phyloP scores from a whole-genome alignment of 2,329 filamentous ascomycete species.

The Botryotinia convoluta region DNA sequence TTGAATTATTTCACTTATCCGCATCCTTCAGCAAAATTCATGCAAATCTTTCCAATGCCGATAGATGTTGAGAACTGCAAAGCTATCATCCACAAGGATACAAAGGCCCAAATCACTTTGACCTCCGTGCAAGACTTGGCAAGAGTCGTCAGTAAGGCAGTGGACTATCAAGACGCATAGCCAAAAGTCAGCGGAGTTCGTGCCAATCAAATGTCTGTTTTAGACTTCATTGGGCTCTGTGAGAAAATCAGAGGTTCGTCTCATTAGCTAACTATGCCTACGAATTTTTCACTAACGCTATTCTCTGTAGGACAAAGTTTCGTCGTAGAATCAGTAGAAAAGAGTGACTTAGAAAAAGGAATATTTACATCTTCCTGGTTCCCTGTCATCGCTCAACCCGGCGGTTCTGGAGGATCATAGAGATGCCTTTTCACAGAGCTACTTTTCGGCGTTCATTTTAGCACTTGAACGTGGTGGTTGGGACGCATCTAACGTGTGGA shows the following conservation, averaged over 20 bases:
- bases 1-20: constrained; percentile 48
- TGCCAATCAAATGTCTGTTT: constrained; percentile 10
- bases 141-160: constrained; percentile 36
- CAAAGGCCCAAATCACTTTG: constrained; percentile 44
- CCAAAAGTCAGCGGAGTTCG: constrained; percentile 32
- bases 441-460: constrained; percentile 44
- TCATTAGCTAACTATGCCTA: neutral
- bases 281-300: constrained; percentile 21
- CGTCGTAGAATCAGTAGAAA: constrained; percentile 45
- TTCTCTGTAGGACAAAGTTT: constrained; percentile 38
- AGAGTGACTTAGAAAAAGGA: constrained; percentile 48
- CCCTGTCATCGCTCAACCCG: constrained; percentile 39
- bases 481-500: constrained; percentile 46
- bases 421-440: constrained; percentile 34
- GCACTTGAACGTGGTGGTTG: constrained; percentile 44
- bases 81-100: constrained; percentile 43
- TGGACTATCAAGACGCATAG: constrained; percentile 39
- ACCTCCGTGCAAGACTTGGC: constrained; percentile 47
- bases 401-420: constrained; percentile 39
- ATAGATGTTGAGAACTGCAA: constrained; percentile 40
- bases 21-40: constrained; percentile 40
- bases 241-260: constrained; percentile 40
- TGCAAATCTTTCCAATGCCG: constrained; percentile 39
- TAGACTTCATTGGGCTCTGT: neutral
- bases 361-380: constrained; percentile 44